phyloP scores from a whole-genome alignment of 345 rosid genomes.

The Eucalyptus leucophloia region DNA sequence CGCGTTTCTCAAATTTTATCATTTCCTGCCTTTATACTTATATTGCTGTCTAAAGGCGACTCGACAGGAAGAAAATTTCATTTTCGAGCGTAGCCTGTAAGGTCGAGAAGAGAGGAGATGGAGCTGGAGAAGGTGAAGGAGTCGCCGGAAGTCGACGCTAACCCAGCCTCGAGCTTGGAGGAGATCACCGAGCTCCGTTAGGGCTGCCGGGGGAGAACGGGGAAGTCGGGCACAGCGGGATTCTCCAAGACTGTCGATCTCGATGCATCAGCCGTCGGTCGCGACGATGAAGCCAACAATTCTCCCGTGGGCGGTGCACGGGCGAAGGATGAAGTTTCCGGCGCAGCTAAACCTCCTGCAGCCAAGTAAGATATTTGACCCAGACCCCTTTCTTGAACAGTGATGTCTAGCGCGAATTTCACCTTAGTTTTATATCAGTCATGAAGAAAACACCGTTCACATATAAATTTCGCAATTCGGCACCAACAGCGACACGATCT shows the following conservation, averaged over 20 bases:
- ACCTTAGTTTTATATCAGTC: not conserved
- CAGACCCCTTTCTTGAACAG: not conserved
- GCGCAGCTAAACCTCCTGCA: slow-evolving; percentile 7
- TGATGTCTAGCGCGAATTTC: not conserved
- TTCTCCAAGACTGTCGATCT: not conserved
- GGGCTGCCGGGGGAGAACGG: slow-evolving; percentile 39
- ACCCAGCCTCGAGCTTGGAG: slow-evolving; percentile 11
- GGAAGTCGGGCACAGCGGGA: slow-evolving; percentile 23
- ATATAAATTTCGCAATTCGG: not conserved
- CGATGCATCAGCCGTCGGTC: not conserved
- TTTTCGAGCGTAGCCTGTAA: not conserved
- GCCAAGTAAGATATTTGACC: slow-evolving; percentile 13
- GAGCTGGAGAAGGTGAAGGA: not conserved
- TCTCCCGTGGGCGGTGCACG: not conserved
- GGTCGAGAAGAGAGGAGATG: not conserved
- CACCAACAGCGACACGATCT: not conserved
- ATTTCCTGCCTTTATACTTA: not conserved
- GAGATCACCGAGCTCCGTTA: slow-evolving; percentile 44
- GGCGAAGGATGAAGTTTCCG: not conserved
- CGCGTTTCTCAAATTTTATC: not conserved
- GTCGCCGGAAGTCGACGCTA: slow-evolving; percentile 10
- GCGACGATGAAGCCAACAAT: not conserved
- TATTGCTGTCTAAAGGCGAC: not conserved
- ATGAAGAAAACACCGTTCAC: not conserved
- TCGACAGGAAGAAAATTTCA: not conserved